phyloP scores from a whole-genome alignment of 306 rosid genomes.

The Betula pendula region DNA sequence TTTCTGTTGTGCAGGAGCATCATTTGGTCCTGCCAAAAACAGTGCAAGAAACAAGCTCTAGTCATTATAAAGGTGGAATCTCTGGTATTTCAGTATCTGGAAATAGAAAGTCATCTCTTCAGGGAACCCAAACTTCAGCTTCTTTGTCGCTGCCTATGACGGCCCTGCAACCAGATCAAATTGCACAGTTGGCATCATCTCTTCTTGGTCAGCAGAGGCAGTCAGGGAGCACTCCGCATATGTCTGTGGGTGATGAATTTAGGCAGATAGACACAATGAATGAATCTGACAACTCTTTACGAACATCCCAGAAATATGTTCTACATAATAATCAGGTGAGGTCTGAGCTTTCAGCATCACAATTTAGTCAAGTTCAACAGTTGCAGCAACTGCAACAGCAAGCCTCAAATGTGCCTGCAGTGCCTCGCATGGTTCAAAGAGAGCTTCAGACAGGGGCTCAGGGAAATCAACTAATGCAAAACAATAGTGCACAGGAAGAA shows the following conservation, averaged over 20 bases:
- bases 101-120: slow-evolving; percentile 35
- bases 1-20: slow-evolving; percentile 49
- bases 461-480: slow-evolving; percentile 52
- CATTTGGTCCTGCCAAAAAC: slow-evolving; percentile 38
- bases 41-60: slow-evolving; percentile 39
- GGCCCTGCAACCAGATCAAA: slow-evolving; percentile 73
- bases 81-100: slow-evolving; percentile 44
- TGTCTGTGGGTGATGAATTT: slow-evolving; percentile 40
- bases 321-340: slow-evolving; percentile 45
- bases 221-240: slow-evolving; percentile 42
- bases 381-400: slow-evolving; percentile 54
- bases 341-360: slow-evolving; percentile 53
- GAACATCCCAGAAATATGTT: slow-evolving; percentile 49
- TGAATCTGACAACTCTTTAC: slow-evolving; percentile 41
- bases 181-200: slow-evolving; percentile 74
- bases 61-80: slow-evolving; percentile 43
- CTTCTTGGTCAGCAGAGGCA: slow-evolving; percentile 75
- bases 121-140: slow-evolving; percentile 44
- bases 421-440: slow-evolving; percentile 50
- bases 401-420: slow-evolving; percentile 36
- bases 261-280: slow-evolving; percentile 44
- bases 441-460: slow-evolving; percentile 55
- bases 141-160: slow-evolving; percentile 48
- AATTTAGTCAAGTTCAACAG: slow-evolving; percentile 51
- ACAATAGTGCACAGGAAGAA: slow-evolving; percentile 43